A percentile compares a stretch with the other conserved stretches of the same genome.
phyloP scores from a whole-genome alignment of 2,329 filamentous ascomycete species.

The Leptoxyphium fumago region DNA sequence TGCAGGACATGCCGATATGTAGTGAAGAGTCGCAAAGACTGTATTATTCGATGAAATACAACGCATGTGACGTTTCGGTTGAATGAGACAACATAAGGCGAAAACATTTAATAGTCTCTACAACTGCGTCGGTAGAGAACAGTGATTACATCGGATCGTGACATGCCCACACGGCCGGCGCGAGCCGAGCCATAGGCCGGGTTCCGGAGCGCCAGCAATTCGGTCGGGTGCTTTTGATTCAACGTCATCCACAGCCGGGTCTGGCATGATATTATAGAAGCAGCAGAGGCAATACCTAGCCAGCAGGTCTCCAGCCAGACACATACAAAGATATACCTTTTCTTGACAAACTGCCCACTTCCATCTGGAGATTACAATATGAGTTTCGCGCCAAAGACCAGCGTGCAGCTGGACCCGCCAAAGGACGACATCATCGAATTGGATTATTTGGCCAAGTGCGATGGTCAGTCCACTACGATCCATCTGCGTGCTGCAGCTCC shows the following conservation, averaged over 20 bases:
- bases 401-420: constrained; percentile 64
- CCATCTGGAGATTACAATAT: constrained; percentile 5
- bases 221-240: neutral
- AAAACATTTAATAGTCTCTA: no score
- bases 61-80: no score
- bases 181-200: neutral
- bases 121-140: no score
- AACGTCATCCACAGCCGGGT: neutral
- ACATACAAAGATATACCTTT: no score
- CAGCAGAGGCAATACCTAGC: neutral
- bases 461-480: constrained; percentile 44
- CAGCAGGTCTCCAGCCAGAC: no score
- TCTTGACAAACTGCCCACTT: no score
- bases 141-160: no score
- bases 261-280: neutral
- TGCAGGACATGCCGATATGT: no score
- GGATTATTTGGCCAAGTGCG: constrained; percentile 65
- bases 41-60: no score
- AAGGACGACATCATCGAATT: constrained; percentile 76
- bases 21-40: no score
- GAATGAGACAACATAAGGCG: no score
- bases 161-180: neutral
- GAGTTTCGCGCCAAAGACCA: constrained; percentile 60
- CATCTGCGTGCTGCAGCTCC: neutral
- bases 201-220: neutral